Percentiles rank a stretch among this genome's conserved stretches.
Conservation (phyloP, 768 basidiomycete genomes). For the Trametes meyenii region DNA sequence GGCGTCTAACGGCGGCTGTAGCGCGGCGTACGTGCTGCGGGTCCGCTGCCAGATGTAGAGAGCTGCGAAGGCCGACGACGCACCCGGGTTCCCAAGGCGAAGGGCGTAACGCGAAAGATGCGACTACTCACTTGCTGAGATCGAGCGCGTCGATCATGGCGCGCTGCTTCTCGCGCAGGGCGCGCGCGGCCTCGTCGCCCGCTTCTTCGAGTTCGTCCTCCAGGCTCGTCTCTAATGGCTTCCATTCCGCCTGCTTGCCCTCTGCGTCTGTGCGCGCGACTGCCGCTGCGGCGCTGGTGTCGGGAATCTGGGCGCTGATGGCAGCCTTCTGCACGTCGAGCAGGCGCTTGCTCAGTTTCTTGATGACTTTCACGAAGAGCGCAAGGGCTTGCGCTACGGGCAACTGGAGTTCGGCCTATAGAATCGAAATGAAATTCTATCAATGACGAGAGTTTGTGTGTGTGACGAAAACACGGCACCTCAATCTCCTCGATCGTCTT, state of each 20-base stretch:
- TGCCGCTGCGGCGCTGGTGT: conserved; percentile 37
- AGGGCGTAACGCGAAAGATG: not conserved
- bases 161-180: conserved; percentile 69
- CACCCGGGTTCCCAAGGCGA: not conserved
- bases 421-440: not conserved
- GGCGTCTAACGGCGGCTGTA: no score
- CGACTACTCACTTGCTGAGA: conserved; percentile 74
- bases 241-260: conserved; percentile 23
- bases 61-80: no score
- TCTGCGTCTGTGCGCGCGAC: conserved; percentile 18
- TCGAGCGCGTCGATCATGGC: conserved; percentile 90
- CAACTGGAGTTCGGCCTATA: conserved; percentile 74
- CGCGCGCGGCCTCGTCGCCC: conserved; percentile 62
- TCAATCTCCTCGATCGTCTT: conserved; percentile 91
- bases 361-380: conserved; percentile 86
- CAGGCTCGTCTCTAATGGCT: conserved; percentile 34
- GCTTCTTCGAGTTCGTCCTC: conserved; percentile 54
- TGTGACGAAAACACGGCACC: conserved; percentile 42
- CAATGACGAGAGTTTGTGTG: not conserved
- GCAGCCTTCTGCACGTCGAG: conserved; percentile 79
- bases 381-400: conserved; percentile 89
- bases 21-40: no score
- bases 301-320: conserved; percentile 64
- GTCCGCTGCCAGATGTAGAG: no score
- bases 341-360: conserved; percentile 78